These are phyloP conservation scores for Hypoxylon sp. DNA, from an alignment of 2,329 filamentous ascomycete genomes.

Conservation along the genomic window DNA sequence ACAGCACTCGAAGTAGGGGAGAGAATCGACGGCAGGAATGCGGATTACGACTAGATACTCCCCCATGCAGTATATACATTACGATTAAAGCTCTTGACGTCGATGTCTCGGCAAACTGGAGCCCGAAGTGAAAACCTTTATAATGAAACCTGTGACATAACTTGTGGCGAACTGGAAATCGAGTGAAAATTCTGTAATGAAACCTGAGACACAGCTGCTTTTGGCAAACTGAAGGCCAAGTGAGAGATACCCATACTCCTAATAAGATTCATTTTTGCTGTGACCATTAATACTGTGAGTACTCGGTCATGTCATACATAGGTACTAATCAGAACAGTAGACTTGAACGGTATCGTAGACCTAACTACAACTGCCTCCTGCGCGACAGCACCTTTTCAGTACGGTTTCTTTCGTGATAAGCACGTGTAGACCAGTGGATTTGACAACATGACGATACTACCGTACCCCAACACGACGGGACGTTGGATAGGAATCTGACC, in stretches of 20 bases:
- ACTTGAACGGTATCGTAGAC: neutral
- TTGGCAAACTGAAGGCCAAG: constrained; percentile 1
- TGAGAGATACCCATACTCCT: constrained; percentile 8
- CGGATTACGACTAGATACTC: constrained; percentile 50
- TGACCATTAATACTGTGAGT: neutral
- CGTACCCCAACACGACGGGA: constrained; percentile 4
- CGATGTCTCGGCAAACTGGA: constrained; percentile 6
- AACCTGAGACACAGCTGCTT: constrained; percentile 7
- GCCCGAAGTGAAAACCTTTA: neutral
- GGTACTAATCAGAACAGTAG: neutral
- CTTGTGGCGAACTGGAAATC: too few species aligned
- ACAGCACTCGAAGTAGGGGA: constrained; percentile 43
- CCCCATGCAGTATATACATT: constrained; percentile 49
- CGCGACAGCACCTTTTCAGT: neutral
- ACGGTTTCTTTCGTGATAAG: neutral
- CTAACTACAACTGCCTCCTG: neutral
- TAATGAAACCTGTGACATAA: too few species aligned
- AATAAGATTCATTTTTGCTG: neutral
- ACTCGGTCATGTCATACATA: neutral
- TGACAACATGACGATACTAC: constrained; percentile 13
- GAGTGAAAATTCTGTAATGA: constrained; percentile 21
- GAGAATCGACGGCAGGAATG: constrained; percentile 43
- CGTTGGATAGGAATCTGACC: constrained; percentile 23
- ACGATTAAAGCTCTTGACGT: constrained; percentile 29
- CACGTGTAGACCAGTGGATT: neutral